phyloP scores from a whole-genome alignment of 768 basidiomycete genomes.

The Trametes sanguinea region DNA sequence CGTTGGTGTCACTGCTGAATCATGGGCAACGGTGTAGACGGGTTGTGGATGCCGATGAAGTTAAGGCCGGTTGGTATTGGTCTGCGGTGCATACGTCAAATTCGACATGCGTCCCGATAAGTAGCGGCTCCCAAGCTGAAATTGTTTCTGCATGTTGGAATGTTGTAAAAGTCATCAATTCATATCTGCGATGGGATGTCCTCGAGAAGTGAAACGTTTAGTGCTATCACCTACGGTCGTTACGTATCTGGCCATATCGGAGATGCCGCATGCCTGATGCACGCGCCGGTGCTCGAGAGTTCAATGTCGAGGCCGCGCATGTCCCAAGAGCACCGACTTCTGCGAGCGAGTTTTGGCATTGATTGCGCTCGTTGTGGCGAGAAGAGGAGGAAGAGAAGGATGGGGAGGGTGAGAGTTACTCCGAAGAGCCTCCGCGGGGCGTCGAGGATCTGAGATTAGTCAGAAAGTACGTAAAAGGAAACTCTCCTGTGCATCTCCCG shows the following conservation, averaged over 20 bases:
- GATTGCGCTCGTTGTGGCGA: not conserved
- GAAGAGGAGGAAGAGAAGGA: not conserved
- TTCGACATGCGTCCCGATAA: too few relatives aligned
- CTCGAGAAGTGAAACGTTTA: not conserved
- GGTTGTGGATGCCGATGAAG: too few relatives aligned
- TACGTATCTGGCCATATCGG: constrained; percentile 2
- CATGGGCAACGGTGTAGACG: too few relatives aligned
- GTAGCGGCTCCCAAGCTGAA: too few relatives aligned
- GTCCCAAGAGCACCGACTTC: not conserved
- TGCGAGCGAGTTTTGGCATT: not conserved
- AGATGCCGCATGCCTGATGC: not conserved
- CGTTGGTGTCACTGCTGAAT: too few relatives aligned
- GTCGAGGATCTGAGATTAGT: constrained; percentile 3
- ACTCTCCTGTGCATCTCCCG: not conserved
- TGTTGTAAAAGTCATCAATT: too few relatives aligned
- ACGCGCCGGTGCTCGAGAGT: not conserved
- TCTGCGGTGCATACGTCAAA: too few relatives aligned
- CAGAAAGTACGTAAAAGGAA: constrained; percentile 9
- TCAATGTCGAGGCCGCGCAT: not conserved
- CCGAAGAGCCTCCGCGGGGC: constrained; percentile 12
- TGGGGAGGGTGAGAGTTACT: not conserved
- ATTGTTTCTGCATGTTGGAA: too few relatives aligned
- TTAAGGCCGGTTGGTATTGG: too few relatives aligned
- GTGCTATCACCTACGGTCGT: not conserved
- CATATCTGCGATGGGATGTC: not conserved